Conservation (phyloP, 345 rosid genomes). For the Gossypium mustelinum region DNA sequence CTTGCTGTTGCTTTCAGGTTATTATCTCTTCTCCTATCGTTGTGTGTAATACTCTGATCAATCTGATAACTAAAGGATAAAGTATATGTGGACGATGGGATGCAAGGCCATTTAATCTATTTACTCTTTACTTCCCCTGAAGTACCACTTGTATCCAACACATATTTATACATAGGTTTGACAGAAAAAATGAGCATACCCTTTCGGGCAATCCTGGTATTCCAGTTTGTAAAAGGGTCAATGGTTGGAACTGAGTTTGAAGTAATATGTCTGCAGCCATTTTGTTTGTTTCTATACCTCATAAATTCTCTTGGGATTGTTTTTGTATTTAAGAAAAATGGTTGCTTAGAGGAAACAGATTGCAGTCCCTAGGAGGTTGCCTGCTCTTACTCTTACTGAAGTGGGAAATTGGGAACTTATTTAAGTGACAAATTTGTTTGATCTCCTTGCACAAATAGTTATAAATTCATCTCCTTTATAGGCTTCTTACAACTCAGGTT, state of each 20-base stretch:
- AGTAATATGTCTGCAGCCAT: conserved; percentile 1
- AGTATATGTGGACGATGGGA: background rate
- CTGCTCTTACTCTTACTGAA: background rate
- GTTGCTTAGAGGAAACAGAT: background rate
- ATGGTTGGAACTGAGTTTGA: background rate
- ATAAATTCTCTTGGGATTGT: background rate
- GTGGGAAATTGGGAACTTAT: background rate
- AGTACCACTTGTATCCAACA: background rate
- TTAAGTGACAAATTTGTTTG: background rate
- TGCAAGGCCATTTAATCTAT: background rate
- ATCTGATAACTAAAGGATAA: background rate
- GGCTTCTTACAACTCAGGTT: background rate
- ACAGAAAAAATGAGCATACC: background rate
- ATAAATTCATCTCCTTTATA: background rate
- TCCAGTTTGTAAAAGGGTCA: background rate
- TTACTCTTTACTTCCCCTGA: background rate
- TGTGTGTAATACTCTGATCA: background rate
- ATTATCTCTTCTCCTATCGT: background rate
- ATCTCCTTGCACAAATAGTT: background rate
- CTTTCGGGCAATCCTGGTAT: background rate
- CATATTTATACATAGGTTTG: background rate
- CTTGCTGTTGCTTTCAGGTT: conserved; percentile 48
- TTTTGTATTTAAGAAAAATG: background rate
- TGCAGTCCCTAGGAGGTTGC: conserved; percentile 7
- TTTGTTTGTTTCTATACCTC: background rate